A percentile compares a stretch with the other conserved stretches of the same genome.
These are phyloP conservation scores for Parsonsia alboflavescens DNA, from an alignment of 257 asterid species.

Conservation along the genomic window DNA sequence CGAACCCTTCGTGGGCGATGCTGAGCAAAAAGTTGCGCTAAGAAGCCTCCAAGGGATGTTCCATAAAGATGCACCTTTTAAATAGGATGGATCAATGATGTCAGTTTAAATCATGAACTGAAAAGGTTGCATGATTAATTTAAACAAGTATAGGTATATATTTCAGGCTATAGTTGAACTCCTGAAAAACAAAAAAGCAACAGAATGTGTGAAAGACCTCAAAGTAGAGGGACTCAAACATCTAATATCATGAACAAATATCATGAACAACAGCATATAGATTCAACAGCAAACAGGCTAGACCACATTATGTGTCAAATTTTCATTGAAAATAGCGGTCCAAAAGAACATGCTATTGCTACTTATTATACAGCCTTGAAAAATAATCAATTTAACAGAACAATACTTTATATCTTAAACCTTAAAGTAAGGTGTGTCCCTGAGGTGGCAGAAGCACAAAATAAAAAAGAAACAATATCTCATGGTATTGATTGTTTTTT, in stretches of 20 bases:
- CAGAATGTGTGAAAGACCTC: neutral
- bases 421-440: neutral
- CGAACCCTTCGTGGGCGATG: conserved; percentile 93
- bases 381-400: neutral
- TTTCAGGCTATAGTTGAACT: neutral
- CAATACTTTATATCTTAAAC: neutral
- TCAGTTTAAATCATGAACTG: neutral
- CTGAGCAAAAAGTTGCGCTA: conserved; percentile 96
- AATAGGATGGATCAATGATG: conserved; percentile 6
- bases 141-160: neutral
- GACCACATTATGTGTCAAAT: neutral
- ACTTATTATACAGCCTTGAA: neutral
- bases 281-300: conserved; percentile 7
- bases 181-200: neutral
- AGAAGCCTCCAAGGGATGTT: conserved; percentile 95
- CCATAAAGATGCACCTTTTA: conserved; percentile 89
- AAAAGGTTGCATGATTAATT: neutral
- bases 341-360: neutral
- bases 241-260: neutral
- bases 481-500: neutral
- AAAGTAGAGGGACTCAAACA: neutral
- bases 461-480: neutral
- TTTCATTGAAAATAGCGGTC: neutral
- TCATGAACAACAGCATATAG: neutral
- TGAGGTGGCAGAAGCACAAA: neutral